Evolutionary conservation across 208 protist species (phyloP).

Genomic region (Crithidia brevicula): DNA sequence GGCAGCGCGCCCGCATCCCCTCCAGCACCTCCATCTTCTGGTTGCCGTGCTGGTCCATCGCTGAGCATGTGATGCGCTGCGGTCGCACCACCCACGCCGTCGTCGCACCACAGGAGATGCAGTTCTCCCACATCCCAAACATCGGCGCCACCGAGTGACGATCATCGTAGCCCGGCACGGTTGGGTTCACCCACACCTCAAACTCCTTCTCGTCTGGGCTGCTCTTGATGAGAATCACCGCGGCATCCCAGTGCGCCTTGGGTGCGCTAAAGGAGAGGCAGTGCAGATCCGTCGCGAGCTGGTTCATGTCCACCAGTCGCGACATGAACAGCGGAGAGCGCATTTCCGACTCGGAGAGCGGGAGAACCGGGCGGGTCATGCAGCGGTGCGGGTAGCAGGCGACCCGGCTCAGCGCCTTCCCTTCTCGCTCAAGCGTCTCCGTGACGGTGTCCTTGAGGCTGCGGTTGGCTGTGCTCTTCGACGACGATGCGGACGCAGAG

Average conservation of each 20-base stretch:
- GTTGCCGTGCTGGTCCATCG: slow-evolving; percentile 76
- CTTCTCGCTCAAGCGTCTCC: slow-evolving; percentile 58
- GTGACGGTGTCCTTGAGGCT: slow-evolving; percentile 63
- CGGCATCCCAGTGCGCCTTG: slow-evolving; percentile 88
- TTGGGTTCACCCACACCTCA: slow-evolving; percentile 90
- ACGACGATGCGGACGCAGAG: neutral
- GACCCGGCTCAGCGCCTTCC: slow-evolving; percentile 60
- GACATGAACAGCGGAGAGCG: slow-evolving; percentile 56
- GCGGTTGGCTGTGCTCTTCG: too few species aligned
- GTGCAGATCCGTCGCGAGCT: slow-evolving; percentile 65
- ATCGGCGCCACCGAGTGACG: slow-evolving; percentile 75
- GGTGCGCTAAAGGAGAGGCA: slow-evolving; percentile 86
- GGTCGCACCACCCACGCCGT: slow-evolving; percentile 84
- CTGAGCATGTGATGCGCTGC: slow-evolving; percentile 78
- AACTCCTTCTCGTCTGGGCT: slow-evolving; percentile 70
- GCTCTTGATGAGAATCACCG: slow-evolving; percentile 71
- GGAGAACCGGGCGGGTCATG: slow-evolving; percentile 73
- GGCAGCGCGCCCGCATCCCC: slow-evolving; percentile 81
- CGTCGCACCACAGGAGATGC: slow-evolving; percentile 76
- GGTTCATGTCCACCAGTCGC: slow-evolving; percentile 52
- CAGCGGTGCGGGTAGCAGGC: slow-evolving; percentile 82
- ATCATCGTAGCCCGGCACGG: slow-evolving; percentile 79
- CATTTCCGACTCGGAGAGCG: slow-evolving; percentile 39
- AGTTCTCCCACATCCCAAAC: slow-evolving; percentile 95
- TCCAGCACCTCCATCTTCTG: slow-evolving; percentile 76